Evolutionary conservation across 192 early-diverging fungal genomes (phyloP).

Genomic region (Entrophospora sp.): DNA sequence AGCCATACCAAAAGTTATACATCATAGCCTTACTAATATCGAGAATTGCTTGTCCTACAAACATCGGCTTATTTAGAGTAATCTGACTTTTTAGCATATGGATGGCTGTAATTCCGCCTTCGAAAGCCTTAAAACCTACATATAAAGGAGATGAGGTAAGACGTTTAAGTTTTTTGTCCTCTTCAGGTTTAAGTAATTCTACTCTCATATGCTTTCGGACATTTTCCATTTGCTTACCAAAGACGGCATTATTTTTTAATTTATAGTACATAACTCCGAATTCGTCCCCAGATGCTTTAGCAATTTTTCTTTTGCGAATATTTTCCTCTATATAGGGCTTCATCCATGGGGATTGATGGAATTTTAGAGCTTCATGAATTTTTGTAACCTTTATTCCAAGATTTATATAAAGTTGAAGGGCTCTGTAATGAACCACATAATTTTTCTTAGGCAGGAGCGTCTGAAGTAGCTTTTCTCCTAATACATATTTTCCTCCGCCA

Average conservation of each 20-base stretch:
- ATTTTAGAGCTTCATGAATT: slow-evolving; percentile 3
- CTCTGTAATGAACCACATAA: slow-evolving; percentile 6
- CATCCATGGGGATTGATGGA: neutral
- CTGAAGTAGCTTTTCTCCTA: neutral
- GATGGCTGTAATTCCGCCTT: neutral
- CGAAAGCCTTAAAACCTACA: slow-evolving; percentile 1
- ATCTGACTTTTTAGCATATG: slow-evolving; percentile 10
- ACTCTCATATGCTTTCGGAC: neutral
- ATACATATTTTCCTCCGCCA: neutral
- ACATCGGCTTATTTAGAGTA: slow-evolving; percentile 5
- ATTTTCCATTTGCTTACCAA: slow-evolving; percentile 8
- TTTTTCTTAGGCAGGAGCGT: slow-evolving; percentile 5
- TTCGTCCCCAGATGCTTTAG: neutral
- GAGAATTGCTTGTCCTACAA: slow-evolving; percentile 14
- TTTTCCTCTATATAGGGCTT: slow-evolving; percentile 4
- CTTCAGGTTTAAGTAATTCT: neutral
- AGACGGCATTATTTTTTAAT: neutral
- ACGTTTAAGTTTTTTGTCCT: slow-evolving; percentile 6
- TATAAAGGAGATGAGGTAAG: neutral
- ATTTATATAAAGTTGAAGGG: neutral
- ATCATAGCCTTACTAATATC: slow-evolving; percentile 10
- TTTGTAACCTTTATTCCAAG: slow-evolving; percentile 2
- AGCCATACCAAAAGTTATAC: slow-evolving; percentile 5
- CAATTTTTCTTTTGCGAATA: slow-evolving; percentile 1
- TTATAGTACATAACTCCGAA: neutral